These are phyloP conservation scores for Venturia asperata DNA, from an alignment of 2,329 filamentous ascomycete species.

Conservation along the genomic window DNA sequence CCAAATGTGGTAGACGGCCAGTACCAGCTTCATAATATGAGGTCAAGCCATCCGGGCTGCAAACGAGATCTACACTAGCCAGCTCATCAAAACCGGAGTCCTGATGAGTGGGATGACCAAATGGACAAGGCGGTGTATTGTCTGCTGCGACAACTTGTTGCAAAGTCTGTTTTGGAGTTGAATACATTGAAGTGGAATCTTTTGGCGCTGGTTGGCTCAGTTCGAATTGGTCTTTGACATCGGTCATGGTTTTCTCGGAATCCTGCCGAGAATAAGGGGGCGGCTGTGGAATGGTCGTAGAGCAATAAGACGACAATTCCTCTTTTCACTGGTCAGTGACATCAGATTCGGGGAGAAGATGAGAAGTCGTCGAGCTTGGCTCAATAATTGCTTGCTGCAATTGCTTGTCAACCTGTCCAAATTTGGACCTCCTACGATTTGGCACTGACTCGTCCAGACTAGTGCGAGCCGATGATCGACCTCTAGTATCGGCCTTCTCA, in stretches of 20 bases:
- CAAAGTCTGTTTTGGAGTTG: background rate
- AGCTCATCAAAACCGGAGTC: constrained; percentile 34
- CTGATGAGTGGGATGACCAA: constrained; percentile 26
- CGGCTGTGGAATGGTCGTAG: background rate
- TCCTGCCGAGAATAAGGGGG: background rate
- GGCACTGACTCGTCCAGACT: constrained; percentile 26
- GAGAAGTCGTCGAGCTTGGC: background rate
- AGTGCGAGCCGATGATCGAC: constrained; percentile 32
- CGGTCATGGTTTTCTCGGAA: background rate
- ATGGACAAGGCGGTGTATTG: background rate
- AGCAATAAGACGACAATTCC: background rate
- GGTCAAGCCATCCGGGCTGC: background rate
- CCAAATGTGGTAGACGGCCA: background rate
- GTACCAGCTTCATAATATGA: background rate
- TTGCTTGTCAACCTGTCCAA: constrained; percentile 34
- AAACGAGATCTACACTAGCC: background rate
- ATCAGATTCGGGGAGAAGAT: background rate
- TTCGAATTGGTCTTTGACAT: background rate
- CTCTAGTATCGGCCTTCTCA: constrained; percentile 32
- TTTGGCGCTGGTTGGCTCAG: background rate
- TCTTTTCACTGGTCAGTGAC: background rate
- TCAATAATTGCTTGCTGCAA: constrained; percentile 21
- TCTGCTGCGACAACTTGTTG: background rate
- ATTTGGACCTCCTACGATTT: constrained; percentile 21
- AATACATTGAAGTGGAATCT: background rate